Evolutionary conservation across 805 yeast genomes (phyloP).

Genomic region (Millerozyma miso): DNA sequence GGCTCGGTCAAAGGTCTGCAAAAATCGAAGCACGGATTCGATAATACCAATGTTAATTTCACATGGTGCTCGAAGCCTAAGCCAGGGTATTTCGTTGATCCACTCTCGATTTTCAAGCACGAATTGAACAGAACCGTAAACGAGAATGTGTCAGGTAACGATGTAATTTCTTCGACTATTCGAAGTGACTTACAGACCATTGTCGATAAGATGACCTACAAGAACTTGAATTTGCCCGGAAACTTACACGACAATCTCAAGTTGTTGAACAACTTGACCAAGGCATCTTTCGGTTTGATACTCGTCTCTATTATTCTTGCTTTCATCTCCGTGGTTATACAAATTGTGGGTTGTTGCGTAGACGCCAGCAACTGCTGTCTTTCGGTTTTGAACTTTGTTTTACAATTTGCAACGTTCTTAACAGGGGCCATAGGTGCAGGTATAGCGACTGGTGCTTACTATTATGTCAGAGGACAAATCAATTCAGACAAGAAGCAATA

Average conservation of each 20-base stretch:
- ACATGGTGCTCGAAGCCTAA: constrained; percentile 52
- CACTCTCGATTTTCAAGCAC: constrained; percentile 32
- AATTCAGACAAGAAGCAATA: constrained; percentile 42
- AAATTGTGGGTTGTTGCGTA: constrained; percentile 35
- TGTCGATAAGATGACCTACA: constrained; percentile 20
- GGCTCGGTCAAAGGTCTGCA: constrained; percentile 18
- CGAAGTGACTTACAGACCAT: constrained; percentile 18
- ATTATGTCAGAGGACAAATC: constrained; percentile 46
- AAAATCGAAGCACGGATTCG: constrained; percentile 15
- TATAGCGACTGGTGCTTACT: constrained; percentile 60
- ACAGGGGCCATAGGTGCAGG: constrained; percentile 47
- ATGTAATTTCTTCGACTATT: constrained; percentile 12
- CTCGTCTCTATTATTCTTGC: constrained; percentile 27
- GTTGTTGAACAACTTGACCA: constrained; percentile 44
- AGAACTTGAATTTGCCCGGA: constrained; percentile 49
- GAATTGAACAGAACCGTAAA: constrained; percentile 28
- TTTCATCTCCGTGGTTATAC: constrained; percentile 49
- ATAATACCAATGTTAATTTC: constrained; percentile 30
- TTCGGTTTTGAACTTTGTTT: constrained; percentile 41
- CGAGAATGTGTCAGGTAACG: constrained; percentile 19
- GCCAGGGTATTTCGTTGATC: constrained; percentile 55
- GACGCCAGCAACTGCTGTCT: constrained; percentile 43
- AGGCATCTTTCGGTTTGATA: constrained; percentile 51
- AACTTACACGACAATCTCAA: constrained; percentile 43
- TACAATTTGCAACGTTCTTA: constrained; percentile 44